Conservation (phyloP, 2,329 filamentous ascomycete genomes). For the Diatrype stigma region DNA sequence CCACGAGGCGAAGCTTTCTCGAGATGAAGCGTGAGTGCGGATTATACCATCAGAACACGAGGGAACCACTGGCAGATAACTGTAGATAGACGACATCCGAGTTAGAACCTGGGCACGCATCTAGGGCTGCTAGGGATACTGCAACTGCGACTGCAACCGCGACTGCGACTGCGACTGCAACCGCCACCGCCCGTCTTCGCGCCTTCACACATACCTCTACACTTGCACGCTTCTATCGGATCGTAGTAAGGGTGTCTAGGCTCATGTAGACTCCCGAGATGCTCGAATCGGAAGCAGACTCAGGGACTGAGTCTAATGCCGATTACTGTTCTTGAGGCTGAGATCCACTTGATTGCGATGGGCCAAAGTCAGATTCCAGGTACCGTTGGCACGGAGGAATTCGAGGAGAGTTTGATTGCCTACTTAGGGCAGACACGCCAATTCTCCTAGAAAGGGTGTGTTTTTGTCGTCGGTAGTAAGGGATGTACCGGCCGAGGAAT, state of each 20-base stretch:
- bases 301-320: conserved; percentile 27
- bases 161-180: too few relatives aligned
- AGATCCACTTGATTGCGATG: conserved; percentile 28
- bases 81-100: conserved; percentile 31
- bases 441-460: conserved; percentile 16
- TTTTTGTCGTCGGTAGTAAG: conserved; percentile 13
- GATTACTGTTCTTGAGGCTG: conserved; percentile 23
- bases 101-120: too few relatives aligned
- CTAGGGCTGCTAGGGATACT: too few relatives aligned
- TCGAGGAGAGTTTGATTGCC: conserved; percentile 18
- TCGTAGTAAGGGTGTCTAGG: conserved; percentile 22
- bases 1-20: conserved; percentile 42
- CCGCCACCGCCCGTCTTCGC: too few relatives aligned
- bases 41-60: conserved; percentile 31
- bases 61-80: conserved; percentile 39
- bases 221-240: conserved; percentile 28
- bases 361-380: conserved; percentile 31
- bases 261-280: conserved; percentile 29
- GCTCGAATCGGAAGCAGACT: conserved; percentile 31
- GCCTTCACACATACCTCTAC: conserved; percentile 30
- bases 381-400: conserved; percentile 25
- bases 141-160: too few relatives aligned
- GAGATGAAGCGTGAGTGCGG: conserved; percentile 41
- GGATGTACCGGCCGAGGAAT: conserved; percentile 25
- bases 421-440: conserved; percentile 18